Evolutionary conservation across 2,329 filamentous ascomycete species (phyloP), one percentile per base, ranked within the genome.

Genomic region (Aspergillus hiratsukae): DNA sequence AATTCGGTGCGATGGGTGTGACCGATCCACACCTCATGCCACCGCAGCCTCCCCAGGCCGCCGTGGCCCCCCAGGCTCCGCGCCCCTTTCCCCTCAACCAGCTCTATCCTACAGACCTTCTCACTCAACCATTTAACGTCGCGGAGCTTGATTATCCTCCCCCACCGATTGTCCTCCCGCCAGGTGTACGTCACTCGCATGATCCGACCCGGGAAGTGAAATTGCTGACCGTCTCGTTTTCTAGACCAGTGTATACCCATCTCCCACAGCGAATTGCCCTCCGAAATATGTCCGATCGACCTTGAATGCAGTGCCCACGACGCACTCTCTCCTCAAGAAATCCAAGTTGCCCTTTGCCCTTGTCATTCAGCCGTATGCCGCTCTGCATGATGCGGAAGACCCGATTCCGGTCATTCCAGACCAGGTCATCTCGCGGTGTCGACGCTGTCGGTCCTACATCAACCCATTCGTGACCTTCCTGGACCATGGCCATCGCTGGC

Each of bases 401-500:
- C 84, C 86, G 25, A 86, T 99, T 1, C 94, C 93, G 6, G 86
- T 99, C 50, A 89, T 97, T 28, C 89, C 96, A 70, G 94, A 99
- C 73, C 94, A 97, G 76, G 90, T 97, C 62, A 99, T 99, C 72
- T 95, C 93, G 56, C 87, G 94, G 69, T 99, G 94, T 80, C 86
- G 94, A 74, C 87, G 94, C 76, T 99, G 94, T 77, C 84, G 94
- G 66, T 94, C 93, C 55, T 97, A 97, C 74, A 97, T 97, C 80
- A 97, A 97, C 73, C 92, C 94, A 11, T 99, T 93, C 66, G 94
- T 96, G 58, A 91, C 90, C 49, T 99, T 99, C 78, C 80, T 99
- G 59, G 94, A 99, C 68, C 91, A 97, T 70, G 94, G 94, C 49
- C 94, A 99, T 77, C 85, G 94, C 70, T 99, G 94, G 94, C 88